Evolutionary conservation across 1,139 yeast genomes (phyloP), one percentile per base, ranked within the genome.

Genomic region (Kazachstania sp.): DNA sequence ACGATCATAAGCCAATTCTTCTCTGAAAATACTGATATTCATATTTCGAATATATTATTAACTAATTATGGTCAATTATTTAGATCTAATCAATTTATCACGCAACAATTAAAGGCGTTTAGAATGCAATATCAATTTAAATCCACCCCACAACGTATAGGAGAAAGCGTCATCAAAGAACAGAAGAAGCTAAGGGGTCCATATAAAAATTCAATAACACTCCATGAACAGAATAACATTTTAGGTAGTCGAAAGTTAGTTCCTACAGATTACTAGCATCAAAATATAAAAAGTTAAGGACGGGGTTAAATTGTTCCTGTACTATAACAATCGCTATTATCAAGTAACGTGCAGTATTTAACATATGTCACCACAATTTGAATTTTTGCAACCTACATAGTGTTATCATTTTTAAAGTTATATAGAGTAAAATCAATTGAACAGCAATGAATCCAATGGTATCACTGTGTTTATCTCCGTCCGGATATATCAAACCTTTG

Each of bases 41-140:
- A 43, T 15, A 44, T 58, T 13, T 36, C 58, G 19, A 52, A 54
- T 36, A 58, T 56, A 37, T 45, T 54, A 12, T 48, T 54, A n/a
- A 43, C 54, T 13, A 54, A 49, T 13, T 53, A 53, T 47, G 48
- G 51, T 1, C 48, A 57, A 12, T 49, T 50, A 34, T 53, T 54
- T 49, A 51, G 59, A 3, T 52, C 61, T 6, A 58, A 56, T 39
- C 45, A 47, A 16, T 57, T 58, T 48, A 44, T 57, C 30, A 54
- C 56, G 20, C 48, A 50, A n/a, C 53, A 59, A 41, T 49, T 57
- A 20, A 35, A 36, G 6, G 53, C 49, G 3, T 39, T 57, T 18
- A 54, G 61, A 30, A 53, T 47, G 26, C 55, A 54, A 13, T 39
- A 44, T 32, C 37, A 20, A 15, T 37, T 29, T 11, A 39, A 26